These are phyloP conservation scores for Pyrenula aspistea DNA, from an alignment of 495 filamentous ascomycete genomes.

Conservation along the genomic window DNA sequence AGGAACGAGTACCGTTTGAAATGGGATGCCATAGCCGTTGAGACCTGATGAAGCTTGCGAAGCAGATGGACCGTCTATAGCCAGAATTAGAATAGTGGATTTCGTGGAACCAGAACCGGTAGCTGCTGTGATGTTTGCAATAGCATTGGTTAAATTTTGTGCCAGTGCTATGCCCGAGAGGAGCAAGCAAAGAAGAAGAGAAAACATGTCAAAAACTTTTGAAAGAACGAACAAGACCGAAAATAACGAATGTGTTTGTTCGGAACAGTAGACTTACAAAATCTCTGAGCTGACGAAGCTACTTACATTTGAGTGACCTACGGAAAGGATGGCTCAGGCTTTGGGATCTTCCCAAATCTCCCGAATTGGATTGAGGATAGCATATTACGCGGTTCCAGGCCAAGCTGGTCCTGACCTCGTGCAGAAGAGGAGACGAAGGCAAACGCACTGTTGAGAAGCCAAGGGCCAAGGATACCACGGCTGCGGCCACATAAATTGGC, in stretches of 20 bases:
- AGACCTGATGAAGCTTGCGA: conserved; percentile 37
- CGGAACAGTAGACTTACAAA: neutral
- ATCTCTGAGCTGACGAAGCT: neutral
- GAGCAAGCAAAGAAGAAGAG: neutral
- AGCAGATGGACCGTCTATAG: conserved; percentile 34
- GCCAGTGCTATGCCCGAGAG: neutral
- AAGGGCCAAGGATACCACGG: neutral
- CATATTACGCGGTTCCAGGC: neutral
- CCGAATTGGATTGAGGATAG: neutral
- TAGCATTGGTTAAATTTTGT: neutral
- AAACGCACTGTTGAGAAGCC: neutral
- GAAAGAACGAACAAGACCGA: neutral
- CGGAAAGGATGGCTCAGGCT: too few species aligned
- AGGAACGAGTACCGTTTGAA: conserved; percentile 40
- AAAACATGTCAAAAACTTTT: neutral
- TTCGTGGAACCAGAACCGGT: conserved; percentile 5
- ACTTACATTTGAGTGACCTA: too few species aligned
- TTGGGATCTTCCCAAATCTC: neutral
- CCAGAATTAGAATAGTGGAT: conserved; percentile 45
- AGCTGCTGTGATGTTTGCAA: conserved; percentile 2
- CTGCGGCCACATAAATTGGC: neutral
- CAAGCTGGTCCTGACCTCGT: neutral
- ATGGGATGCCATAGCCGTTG: conserved; percentile 51
- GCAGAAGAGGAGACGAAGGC: neutral
- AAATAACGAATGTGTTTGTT: neutral